These are phyloP conservation scores for Albugo candida DNA, from an alignment of 352 stramenopile species.

Conservation along the genomic window DNA sequence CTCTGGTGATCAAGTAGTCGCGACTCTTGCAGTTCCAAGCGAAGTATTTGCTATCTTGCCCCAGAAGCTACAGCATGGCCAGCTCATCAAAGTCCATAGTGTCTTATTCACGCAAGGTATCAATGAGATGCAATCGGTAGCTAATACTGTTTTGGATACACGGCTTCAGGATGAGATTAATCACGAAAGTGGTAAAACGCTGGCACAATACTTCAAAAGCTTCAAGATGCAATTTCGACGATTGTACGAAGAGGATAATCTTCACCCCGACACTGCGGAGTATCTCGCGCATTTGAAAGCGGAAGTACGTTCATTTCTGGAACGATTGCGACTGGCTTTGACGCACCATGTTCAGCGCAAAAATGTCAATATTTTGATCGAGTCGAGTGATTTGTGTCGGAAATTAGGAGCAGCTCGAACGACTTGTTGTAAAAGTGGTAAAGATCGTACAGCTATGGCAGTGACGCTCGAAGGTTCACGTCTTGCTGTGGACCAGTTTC, in stretches of 20 bases:
- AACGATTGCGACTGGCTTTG: slow-evolving; percentile 27
- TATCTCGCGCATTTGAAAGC: slow-evolving; percentile 29
- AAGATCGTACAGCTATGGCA: slow-evolving; percentile 95
- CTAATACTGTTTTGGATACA: slow-evolving; percentile 69
- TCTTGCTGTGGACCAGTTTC: slow-evolving; percentile 75
- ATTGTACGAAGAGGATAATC: neutral
- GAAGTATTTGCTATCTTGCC: slow-evolving; percentile 36
- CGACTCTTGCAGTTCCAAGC: slow-evolving; percentile 40
- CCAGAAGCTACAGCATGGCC: slow-evolving; percentile 33
- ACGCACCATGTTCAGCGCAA: slow-evolving; percentile 67
- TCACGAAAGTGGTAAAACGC: slow-evolving; percentile 40
- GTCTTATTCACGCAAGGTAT: slow-evolving; percentile 83
- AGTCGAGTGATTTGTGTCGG: slow-evolving; percentile 77
- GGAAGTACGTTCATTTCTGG: slow-evolving; percentile 33
- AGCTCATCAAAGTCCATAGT: slow-evolving; percentile 50
- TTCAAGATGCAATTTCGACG: slow-evolving; percentile 31
- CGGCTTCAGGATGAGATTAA: slow-evolving; percentile 77
- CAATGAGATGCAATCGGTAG: slow-evolving; percentile 87
- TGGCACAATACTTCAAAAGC: slow-evolving; percentile 53
- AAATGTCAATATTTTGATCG: slow-evolving; percentile 71
- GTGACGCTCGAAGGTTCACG: slow-evolving; percentile 90
- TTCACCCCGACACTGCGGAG: slow-evolving; percentile 3
- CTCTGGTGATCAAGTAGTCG: slow-evolving; percentile 35
- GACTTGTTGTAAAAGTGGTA: slow-evolving; percentile 95
- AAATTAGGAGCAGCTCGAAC: slow-evolving; percentile 79